A percentile compares a stretch with the other conserved stretches of the same genome.
Conservation (phyloP, 495 filamentous ascomycete species). For the Xeromyces bisporus region DNA sequence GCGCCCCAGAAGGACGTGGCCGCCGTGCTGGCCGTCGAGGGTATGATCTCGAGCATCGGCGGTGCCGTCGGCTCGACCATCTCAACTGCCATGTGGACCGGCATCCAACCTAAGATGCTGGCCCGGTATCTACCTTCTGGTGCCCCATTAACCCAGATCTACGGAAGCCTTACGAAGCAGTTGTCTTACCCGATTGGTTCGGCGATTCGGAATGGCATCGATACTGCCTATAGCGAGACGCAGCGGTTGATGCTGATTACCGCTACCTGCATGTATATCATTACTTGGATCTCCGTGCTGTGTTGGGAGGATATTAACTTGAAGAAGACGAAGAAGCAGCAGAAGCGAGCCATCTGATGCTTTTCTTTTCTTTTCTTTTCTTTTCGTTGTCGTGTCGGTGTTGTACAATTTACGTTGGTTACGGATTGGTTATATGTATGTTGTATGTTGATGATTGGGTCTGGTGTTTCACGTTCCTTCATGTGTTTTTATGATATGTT, state of each 20-base stretch:
- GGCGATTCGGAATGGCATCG: conserved; percentile 35
- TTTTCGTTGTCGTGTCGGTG: background rate
- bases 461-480: too few species aligned
- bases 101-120: conserved; percentile 37
- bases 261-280: conserved; percentile 25
- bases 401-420: too few species aligned
- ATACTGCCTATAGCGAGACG: conserved; percentile 35
- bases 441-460: too few species aligned
- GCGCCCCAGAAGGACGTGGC: conserved; percentile 50
- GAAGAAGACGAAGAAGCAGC: conserved; percentile 29
- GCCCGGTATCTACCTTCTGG: conserved; percentile 35
- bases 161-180: conserved; percentile 32
- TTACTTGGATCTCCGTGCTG: conserved; percentile 28
- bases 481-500: too few species aligned
- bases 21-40: conserved; percentile 43
- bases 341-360: too few species aligned
- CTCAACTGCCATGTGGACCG: conserved; percentile 49
- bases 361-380: conserved; percentile 7
- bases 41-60: conserved; percentile 45
- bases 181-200: conserved; percentile 35
- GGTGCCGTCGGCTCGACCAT: conserved; percentile 47
- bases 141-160: conserved; percentile 30
- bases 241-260: conserved; percentile 40
- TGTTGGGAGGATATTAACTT: conserved; percentile 41
- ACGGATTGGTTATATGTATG: too few species aligned